phyloP scores from a whole-genome alignment of 768 basidiomycete species.

The Mycena pura region DNA sequence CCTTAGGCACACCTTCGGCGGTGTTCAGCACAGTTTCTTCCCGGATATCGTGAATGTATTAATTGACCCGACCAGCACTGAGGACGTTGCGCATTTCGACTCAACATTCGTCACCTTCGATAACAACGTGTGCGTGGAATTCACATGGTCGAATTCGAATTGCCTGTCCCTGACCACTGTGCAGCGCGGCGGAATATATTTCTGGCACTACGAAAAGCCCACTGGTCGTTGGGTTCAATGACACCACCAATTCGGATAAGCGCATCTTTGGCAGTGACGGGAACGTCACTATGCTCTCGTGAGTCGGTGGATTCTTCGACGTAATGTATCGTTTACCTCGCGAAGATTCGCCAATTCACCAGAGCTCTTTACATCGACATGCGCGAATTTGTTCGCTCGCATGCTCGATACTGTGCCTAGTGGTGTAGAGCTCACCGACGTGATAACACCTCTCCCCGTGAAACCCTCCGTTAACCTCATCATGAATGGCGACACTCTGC shows the following conservation, averaged over 20 bases:
- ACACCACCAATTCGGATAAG: conserved; percentile 18
- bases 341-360: conserved; percentile 8
- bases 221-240: conserved; percentile 11
- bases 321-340: background rate
- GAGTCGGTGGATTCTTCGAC: background rate
- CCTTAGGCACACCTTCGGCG: conserved; percentile 6
- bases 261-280: conserved; percentile 18
- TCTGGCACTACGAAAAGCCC: conserved; percentile 10
- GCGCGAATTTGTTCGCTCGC: conserved; percentile 10
- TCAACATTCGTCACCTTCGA: conserved; percentile 5
- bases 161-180: background rate
- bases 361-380: conserved; percentile 5
- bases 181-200: conserved; percentile 13
- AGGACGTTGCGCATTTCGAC: conserved; percentile 12
- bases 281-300: conserved; percentile 15
- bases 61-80: background rate
- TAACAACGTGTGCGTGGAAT: conserved; percentile 8
- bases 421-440: conserved; percentile 8
- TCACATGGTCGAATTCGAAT: background rate
- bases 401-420: conserved; percentile 18
- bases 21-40: conserved; percentile 8
- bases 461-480: conserved; percentile 3
- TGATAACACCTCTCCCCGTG: conserved; percentile 10
- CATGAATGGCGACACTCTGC: background rate
- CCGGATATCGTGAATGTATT: background rate